phyloP scores from a whole-genome alignment of 208 protist genomes.

The Leishmania tropica region DNA sequence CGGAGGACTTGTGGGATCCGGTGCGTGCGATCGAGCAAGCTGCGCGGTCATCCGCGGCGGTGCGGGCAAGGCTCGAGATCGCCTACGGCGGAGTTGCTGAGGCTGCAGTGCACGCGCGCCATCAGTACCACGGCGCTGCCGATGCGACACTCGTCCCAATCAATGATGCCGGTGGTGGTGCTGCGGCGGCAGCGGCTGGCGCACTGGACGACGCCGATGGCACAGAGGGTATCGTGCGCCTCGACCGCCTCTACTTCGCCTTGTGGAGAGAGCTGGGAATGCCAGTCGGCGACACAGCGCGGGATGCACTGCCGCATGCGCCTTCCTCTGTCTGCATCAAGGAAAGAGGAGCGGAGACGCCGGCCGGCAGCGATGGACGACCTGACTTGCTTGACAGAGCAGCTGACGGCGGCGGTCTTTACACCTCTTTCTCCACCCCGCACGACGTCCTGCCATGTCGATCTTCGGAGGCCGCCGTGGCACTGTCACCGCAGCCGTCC shows the following conservation, averaged over 20 bases:
- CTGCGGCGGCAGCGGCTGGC: not conserved
- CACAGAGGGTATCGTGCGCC: not conserved
- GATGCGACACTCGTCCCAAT: constrained; percentile 10
- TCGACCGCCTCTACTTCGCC: constrained; percentile 17
- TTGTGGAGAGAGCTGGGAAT: constrained; percentile 30
- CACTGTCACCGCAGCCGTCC: not conserved
- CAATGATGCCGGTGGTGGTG: constrained; percentile 7
- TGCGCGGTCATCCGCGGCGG: constrained; percentile 18
- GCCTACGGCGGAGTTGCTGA: constrained; percentile 30
- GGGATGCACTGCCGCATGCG: not conserved
- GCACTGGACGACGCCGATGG: not conserved
- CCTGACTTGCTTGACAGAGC: not conserved
- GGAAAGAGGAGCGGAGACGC: not conserved
- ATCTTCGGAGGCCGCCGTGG: not conserved
- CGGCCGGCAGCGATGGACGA: not conserved
- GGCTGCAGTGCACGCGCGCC: constrained; percentile 31
- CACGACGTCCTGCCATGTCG: not conserved
- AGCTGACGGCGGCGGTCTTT: constrained; percentile 3
- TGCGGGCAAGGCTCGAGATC: constrained; percentile 20
- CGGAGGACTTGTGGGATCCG: constrained; percentile 29
- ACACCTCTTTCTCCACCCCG: not conserved
- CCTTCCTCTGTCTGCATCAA: not conserved
- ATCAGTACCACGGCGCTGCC: constrained; percentile 6
- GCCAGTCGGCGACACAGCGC: not conserved
- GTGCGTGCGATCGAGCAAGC: constrained; percentile 28